Evolutionary conservation across 208 protist genomes (phyloP), one percentile per base, ranked within the genome.

Genomic region (Crithidia acanthocephali): DNA sequence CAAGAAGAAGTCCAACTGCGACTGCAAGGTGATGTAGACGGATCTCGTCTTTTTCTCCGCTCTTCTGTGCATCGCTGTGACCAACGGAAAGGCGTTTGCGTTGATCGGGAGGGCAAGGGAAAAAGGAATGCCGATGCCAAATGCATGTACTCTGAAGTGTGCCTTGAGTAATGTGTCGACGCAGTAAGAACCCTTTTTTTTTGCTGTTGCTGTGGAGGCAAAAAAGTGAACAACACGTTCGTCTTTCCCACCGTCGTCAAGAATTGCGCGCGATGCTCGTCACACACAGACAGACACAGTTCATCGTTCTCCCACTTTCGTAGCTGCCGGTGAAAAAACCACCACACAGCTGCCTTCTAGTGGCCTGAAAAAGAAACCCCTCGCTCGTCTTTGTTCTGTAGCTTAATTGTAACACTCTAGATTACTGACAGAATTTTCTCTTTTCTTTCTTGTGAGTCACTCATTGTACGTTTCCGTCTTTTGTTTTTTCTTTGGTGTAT

Each of bases 1-100:
- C 15, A 85, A 85, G 74, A 72, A 65, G 15, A 78, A 79, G 63
- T 63, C 67, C 1, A 81, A 72, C n/a, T 92, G 87, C 61, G 72
- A 83, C 20, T 91, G 86, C 53, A 28, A 18, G 61, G 37, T 83
- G 23, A 88, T 91, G 83, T 91, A 82, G 68, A 44, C n/a, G n/a
- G n/a, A n/a, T n/a, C n/a, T n/a, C n/a, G 15, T 8, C 25, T 51
- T 50, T 51, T 20, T 33, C 3, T 60, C 53, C 60, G 16, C 22
- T 16, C 37, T 42, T 15, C 37, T 42, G 37, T 13, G 13, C 13
- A 42, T 42, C 9, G 13, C 37, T 42, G 37, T 42, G n/a, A 42
- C 6, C 37, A 42, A 42, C 37, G 37, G 37, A 6, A 13, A 6
- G 13, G 37, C 37, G 37, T 6, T 13, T 42, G 6, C 37, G 13